Base-by-base conservation (phyloP, 768 basidiomycete genomes). In the Tricholoma terreum region DNA sequence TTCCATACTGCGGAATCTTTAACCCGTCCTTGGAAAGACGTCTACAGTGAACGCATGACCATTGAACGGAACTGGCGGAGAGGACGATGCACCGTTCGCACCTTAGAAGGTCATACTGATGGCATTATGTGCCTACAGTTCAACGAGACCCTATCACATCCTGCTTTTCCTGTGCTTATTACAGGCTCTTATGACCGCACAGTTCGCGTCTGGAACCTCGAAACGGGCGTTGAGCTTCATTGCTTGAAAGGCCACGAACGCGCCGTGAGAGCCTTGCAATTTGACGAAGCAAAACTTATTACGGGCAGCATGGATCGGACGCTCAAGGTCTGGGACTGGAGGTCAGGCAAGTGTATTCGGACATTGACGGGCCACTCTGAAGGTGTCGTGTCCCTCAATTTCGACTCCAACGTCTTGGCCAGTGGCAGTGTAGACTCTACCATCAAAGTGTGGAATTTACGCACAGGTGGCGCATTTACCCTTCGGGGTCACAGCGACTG, bases 51-150 rank as follows among this genome's bases (percentile, higher is more conserved):
- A 70, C 88, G 97, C n/a, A 85, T 98, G 71, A 86, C 88, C 17
- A 84, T 99, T 43, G 97, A 98, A 73, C 85, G 94, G 49, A 99
- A 99, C 71, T 99, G 97, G 97, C 84, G 96, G 17, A 87, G 92
- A 45, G 96, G 96, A 9, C 85, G 92, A 31, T 96, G 87, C 72
- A 87, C 81, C 5, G 88, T 89, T 35, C 89, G 89, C 48, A 91
- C 87, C 0, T 78, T 98, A 55, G 87, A 89, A 64, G 97, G 97
- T 6, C 97, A 99, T 73, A 89, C 92, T 6, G 92, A 98, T 65
- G 92, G 94, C 59, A 85, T 99, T 65, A 95, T 98, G 90, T 98
- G 96, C 70, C 82, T 99, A 4, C 97, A 99, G 67, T 95, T 94
- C 69, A 87, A 80, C 68, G 96, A 97, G 70, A 86, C 85, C 5